Percentiles rank a stretch among this genome's conserved stretches.
phyloP scores from a whole-genome alignment of 2,329 filamentous ascomycete genomes.

The Arthrobotrys sinensis region DNA sequence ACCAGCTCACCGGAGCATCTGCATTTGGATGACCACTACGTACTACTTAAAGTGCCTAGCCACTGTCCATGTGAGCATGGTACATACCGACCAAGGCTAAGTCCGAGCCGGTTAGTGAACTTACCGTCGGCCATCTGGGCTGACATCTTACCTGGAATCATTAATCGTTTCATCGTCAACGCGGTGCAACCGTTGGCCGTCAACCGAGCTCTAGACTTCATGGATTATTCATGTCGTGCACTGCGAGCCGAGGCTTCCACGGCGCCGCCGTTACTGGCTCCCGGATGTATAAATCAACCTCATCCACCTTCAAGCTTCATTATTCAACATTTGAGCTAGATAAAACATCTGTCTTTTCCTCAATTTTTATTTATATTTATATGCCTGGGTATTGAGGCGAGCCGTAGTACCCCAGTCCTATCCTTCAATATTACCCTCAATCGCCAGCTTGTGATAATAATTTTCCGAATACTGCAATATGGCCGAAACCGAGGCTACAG shows the following conservation, averaged over 20 bases:
- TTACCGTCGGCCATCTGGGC: neutral
- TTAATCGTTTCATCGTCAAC: constrained; percentile 17
- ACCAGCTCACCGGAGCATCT: neutral
- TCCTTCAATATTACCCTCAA: too few relatives aligned
- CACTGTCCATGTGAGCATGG: neutral
- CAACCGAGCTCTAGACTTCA: constrained; percentile 17
- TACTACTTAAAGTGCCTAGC: too few relatives aligned
- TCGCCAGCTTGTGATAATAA: neutral
- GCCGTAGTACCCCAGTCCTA: too few relatives aligned
- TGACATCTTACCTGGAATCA: neutral
- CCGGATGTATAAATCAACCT: neutral
- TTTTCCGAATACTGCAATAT: constrained; percentile 12
- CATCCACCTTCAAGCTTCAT: neutral
- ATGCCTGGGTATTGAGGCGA: too few relatives aligned
- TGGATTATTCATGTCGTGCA: constrained; percentile 7
- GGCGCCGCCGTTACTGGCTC: neutral
- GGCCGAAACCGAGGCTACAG: constrained; percentile 18
- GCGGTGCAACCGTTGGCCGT: constrained; percentile 25
- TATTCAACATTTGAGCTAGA: neutral
- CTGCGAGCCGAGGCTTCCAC: constrained; percentile 17
- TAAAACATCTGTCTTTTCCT: neutral
- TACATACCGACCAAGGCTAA: neutral
- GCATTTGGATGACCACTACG: neutral
- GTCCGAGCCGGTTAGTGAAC: neutral
- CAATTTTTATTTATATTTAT: neutral